Conservation (phyloP, 2,329 filamentous ascomycete genomes). For the Paraphoma chrysanthemicola region DNA sequence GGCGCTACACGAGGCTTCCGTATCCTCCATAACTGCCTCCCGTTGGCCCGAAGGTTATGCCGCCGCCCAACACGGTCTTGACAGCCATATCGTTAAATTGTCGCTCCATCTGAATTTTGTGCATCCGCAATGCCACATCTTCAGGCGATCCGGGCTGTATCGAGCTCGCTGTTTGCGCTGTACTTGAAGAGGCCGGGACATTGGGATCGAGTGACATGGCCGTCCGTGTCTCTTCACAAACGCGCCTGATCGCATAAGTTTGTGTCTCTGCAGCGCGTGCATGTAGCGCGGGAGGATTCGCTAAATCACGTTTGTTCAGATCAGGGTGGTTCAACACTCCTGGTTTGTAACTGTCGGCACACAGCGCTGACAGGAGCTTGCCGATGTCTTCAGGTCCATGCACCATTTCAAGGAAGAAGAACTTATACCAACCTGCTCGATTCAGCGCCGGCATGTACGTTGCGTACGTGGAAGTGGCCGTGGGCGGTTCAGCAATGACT, state of each 20-base stretch:
- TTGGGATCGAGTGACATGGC: conserved; percentile 28
- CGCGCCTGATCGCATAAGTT: conserved; percentile 31
- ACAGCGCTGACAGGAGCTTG: conserved; percentile 34
- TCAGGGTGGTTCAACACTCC: conserved; percentile 41
- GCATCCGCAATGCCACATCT: conserved; percentile 20
- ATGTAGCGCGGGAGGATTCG: conserved; percentile 28
- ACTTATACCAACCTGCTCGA: conserved; percentile 46
- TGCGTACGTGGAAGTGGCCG: conserved; percentile 16
- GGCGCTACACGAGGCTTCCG: background rate
- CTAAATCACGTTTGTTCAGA: conserved; percentile 35
- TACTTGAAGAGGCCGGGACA: conserved; percentile 2
- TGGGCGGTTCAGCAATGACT: conserved; percentile 17
- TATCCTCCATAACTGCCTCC: conserved; percentile 17
- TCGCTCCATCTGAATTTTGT: conserved; percentile 23
- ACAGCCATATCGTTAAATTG: conserved; percentile 23
- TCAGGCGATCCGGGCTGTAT: conserved; percentile 9
- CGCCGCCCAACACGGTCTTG: conserved; percentile 16
- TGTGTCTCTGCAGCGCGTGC: conserved; percentile 33
- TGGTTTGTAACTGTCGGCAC: conserved; percentile 41
- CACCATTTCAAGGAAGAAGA: conserved; percentile 41
- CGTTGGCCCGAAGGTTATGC: conserved; percentile 14
- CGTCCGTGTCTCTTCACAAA: conserved; percentile 37
- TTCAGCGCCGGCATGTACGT: conserved; percentile 45
- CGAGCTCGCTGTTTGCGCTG: background rate
- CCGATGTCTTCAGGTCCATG: conserved; percentile 35